phyloP scores from a whole-genome alignment of 768 basidiomycete species.

The Agaricus bisporus region DNA sequence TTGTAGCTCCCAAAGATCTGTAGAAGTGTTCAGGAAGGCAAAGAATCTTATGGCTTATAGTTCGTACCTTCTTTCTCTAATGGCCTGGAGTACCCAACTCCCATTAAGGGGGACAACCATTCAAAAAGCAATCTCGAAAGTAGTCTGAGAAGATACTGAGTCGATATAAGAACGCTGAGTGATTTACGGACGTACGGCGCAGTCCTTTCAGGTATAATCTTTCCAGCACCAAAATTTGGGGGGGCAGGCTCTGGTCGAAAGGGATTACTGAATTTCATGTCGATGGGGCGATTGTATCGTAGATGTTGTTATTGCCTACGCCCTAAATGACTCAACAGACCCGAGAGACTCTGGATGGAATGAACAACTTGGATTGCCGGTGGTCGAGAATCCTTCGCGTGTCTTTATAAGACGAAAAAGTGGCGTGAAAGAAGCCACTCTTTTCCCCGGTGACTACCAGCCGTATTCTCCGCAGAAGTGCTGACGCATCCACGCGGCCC shows the following conservation, averaged over 20 bases:
- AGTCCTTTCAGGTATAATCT: conserved; percentile 33
- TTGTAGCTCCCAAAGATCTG: conserved; percentile 46
- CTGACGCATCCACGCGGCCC: no score
- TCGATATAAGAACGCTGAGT: not conserved
- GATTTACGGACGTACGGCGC: conserved; percentile 22
- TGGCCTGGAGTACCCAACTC: conserved; percentile 44
- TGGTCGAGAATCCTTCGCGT: no score
- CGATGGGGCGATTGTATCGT: not conserved
- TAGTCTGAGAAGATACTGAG: conserved; percentile 14
- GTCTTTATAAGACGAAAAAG: no score
- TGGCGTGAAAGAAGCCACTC: no score
- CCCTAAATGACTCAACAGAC: no score
- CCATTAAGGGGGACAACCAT: conserved; percentile 42
- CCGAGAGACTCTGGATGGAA: no score
- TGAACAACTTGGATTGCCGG: no score
- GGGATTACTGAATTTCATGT: conserved; percentile 27
- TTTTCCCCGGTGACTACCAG: no score
- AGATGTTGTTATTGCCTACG: no score
- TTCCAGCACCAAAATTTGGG: conserved; percentile 41
- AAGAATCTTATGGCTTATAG: not conserved
- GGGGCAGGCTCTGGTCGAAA: conserved; percentile 41
- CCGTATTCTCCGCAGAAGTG: no score
- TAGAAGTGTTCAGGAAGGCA: not conserved
- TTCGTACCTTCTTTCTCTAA: conserved; percentile 40
- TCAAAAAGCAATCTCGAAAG: conserved; percentile 35